Evolutionary conservation across 805 yeast genomes (phyloP), one percentile per base, ranked within the genome.

Genomic region (Osmozyma mogii): DNA sequence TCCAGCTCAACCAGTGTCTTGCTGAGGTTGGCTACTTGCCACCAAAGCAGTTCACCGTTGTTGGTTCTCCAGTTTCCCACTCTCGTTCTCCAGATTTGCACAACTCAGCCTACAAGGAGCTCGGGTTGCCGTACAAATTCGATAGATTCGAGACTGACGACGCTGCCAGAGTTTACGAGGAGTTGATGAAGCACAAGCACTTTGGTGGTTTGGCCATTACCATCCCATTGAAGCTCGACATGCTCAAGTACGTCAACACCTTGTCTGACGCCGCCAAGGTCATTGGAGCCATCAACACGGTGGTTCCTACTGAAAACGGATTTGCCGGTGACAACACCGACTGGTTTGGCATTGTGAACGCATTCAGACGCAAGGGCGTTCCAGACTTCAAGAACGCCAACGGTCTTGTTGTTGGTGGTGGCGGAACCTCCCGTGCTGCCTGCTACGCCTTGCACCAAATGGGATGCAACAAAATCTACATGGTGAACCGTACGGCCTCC

Each of bases 131-230:
- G 9, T 77, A 87, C 54, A 43, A 47, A 4, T 87, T 88, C 49
- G 69, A 57, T 10, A 64, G 67, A 38, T 75, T 72, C 48, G 95
- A 85, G 50, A 75, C 95, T 1, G 65, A 62, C 13, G 70, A 74
- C 43, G 84, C 78, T 7, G 48, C 50, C 2, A 67, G 64, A 28
- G 88, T 84, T 16, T 63, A 65, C 28, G 58, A 64, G 9, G 55
- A 68, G 25, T 51, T 87, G 31, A 60, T 75, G 34, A 50, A 62
- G 21, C 52, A 53, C 12, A 54, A 72, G 10, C 47, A 52, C 18
- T 81, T 92, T 47, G 97, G 97, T 27, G 99, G 98, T n/a, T 75
- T 83, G 38, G 88, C 95, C 4, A 84, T 92, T 6, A 92, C 98
- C 2, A 89, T 89, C 50, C 99, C 99, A 4, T 65, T 89, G 50